Conservation (phyloP, 2,329 filamentous ascomycete species). For the Fusarium sp. region DNA sequence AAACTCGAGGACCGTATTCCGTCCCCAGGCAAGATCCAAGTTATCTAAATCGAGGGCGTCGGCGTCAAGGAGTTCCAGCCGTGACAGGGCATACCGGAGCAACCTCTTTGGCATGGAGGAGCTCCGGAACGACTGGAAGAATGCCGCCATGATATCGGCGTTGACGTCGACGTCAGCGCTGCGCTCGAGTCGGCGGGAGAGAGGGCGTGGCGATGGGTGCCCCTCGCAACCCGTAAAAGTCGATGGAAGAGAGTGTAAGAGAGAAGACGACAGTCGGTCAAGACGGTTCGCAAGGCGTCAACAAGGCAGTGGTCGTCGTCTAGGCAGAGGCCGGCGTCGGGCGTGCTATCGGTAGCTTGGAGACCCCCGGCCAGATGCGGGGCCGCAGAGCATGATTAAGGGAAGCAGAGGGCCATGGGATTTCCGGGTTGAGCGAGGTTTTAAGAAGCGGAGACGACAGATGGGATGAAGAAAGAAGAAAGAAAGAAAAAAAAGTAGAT, state of each 20-base stretch:
- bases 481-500: background rate
- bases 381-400: constrained; percentile 48
- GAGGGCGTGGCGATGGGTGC: constrained; percentile 30
- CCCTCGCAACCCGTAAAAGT: constrained; percentile 27
- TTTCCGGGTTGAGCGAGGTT: background rate
- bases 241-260: constrained; percentile 9
- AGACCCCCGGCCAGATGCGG: constrained; percentile 48
- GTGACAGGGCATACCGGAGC: constrained; percentile 82
- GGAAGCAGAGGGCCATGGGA: constrained; percentile 36
- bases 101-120: constrained; percentile 88
- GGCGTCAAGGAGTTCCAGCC: constrained; percentile 85
- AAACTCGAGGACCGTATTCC: constrained; percentile 83
- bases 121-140: constrained; percentile 69
- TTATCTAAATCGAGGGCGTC: constrained; percentile 86
- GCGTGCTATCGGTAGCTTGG: constrained; percentile 46
- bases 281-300: constrained; percentile 12
- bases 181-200: constrained; percentile 12
- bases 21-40: constrained; percentile 82
- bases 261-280: constrained; percentile 13
- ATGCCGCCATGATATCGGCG: constrained; percentile 68
- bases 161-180: background rate
- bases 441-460: background rate
- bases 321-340: constrained; percentile 39
- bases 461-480: background rate
- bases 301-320: constrained; percentile 32